A percentile compares a stretch with the other conserved stretches of the same genome.
phyloP scores from a whole-genome alignment of 768 basidiomycete genomes.

The Amanita muscaria region DNA sequence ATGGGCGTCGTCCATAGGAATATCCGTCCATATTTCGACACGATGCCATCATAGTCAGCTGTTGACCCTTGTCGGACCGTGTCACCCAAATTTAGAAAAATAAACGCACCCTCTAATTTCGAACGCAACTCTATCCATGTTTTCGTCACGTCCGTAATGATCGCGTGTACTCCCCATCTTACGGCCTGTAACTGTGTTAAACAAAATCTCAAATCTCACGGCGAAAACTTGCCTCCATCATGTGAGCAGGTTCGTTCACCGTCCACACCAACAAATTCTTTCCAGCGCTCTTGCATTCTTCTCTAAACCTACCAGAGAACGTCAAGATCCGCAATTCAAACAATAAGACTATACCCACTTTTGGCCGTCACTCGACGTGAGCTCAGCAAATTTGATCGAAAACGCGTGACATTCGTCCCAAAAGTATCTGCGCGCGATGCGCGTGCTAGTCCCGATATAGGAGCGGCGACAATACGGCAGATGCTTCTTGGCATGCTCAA shows the following conservation, averaged over 20 bases:
- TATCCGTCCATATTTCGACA: constrained; percentile 50
- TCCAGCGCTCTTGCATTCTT: constrained; percentile 67
- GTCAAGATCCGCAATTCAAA: constrained; percentile 1
- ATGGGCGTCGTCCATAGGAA: constrained; percentile 67
- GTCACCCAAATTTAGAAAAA: not conserved
- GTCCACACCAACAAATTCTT: constrained; percentile 96
- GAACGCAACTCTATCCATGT: constrained; percentile 58
- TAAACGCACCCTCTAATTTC: constrained; percentile 40
- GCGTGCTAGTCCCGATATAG: constrained; percentile 71
- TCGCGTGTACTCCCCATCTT: constrained; percentile 70
- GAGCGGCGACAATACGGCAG: constrained; percentile 80
- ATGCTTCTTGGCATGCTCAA: constrained; percentile 61
- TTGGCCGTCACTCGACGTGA: constrained; percentile 68
- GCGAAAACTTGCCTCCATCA: constrained; percentile 69
- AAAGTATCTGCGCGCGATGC: constrained; percentile 77
- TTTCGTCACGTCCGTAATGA: constrained; percentile 69
- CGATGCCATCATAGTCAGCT: constrained; percentile 64
- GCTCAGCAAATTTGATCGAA: constrained; percentile 66
- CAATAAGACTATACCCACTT: constrained; percentile 34
- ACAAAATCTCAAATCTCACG: not conserved
- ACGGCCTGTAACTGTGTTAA: constrained; percentile 41
- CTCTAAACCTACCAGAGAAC: constrained; percentile 49
- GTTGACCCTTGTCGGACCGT: constrained; percentile 4
- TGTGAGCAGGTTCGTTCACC: constrained; percentile 80
- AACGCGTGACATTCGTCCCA: constrained; percentile 85